Conservation (phyloP, 805 yeast genomes). For the Saccharomycodes ludwigii region DNA sequence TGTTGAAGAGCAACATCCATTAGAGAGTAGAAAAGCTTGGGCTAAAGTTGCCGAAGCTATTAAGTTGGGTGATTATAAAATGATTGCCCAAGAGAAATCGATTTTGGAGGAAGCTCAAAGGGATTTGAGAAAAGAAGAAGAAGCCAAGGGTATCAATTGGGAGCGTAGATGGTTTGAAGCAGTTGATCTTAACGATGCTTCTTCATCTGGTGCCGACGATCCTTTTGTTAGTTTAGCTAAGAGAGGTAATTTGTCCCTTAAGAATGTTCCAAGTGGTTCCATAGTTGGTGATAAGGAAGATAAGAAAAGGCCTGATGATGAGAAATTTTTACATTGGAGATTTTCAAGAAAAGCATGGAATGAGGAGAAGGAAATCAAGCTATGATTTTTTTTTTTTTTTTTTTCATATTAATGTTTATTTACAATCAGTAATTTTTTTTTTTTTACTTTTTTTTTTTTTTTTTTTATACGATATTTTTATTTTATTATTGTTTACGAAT, state of each 20-base stretch:
- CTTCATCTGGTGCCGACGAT: conserved; percentile 21
- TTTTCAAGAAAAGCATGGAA: conserved; percentile 41
- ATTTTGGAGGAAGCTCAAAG: conserved; percentile 78
- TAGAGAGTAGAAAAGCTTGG: conserved; percentile 91
- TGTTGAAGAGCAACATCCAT: conserved; percentile 60
- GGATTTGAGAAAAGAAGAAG: conserved; percentile 63
- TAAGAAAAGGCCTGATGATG: conserved; percentile 25
- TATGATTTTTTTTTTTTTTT: too few species aligned
- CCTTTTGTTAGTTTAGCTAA: conserved; percentile 30
- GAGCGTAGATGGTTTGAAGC: conserved; percentile 68
- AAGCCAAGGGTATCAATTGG: conserved; percentile 57
- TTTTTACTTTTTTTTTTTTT: too few species aligned
- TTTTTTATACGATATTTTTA: too few species aligned
- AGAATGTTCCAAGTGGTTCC: conserved; percentile 60
- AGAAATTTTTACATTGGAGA: conserved; percentile 55
- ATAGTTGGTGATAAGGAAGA: conserved; percentile 43
- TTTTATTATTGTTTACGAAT: too few species aligned
- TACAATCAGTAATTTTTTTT: too few species aligned
- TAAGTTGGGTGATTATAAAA: conserved; percentile 57
- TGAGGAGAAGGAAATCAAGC: conserved; percentile 47
- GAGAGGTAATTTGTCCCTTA: conserved; percentile 43
- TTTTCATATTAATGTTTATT: too few species aligned
- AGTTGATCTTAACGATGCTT: conserved; percentile 26
- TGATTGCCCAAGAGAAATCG: conserved; percentile 64
- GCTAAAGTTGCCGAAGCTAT: conserved; percentile 78